Evolutionary conservation across 2,329 filamentous ascomycete species (phyloP).

Genomic region (Hypoxylon rubiginosum): DNA sequence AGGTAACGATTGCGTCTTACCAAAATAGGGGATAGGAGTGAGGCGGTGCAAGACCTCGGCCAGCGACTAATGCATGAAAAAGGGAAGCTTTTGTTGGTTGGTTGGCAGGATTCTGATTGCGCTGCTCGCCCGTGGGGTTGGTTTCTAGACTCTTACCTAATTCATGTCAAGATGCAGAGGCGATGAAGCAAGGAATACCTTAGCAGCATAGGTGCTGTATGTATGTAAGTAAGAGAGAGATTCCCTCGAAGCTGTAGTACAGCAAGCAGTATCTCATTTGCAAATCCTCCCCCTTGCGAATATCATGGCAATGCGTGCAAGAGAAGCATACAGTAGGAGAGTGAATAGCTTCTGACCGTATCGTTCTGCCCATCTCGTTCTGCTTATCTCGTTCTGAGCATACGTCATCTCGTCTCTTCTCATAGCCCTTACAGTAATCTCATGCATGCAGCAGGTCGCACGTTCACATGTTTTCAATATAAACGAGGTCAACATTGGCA

Average conservation of each 20-base stretch:
- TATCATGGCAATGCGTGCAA: not conserved
- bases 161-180: not conserved
- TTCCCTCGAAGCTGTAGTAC: not conserved
- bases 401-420: constrained; percentile 31
- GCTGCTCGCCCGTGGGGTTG: constrained; percentile 16
- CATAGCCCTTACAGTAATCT: constrained; percentile 5
- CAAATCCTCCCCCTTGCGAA: not conserved
- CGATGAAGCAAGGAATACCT: not conserved
- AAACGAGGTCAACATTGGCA: constrained; percentile 2
- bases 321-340: no score
- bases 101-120: constrained; percentile 14
- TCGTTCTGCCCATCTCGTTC: not conserved
- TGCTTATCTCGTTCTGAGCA: not conserved
- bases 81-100: constrained; percentile 21
- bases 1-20: constrained; percentile 40
- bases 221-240: not conserved
- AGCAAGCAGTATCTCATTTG: not conserved
- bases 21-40: constrained; percentile 29
- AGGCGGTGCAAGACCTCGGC: constrained; percentile 37
- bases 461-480: constrained; percentile 28
- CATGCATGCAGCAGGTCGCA: constrained; percentile 14
- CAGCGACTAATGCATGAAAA: constrained; percentile 31
- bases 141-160: not conserved
- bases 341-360: no score
- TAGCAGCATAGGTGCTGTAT: not conserved